These are phyloP conservation scores for Diplosphaera chodatii DNA, from an alignment of 139 green algal species.

Conservation along the genomic window DNA sequence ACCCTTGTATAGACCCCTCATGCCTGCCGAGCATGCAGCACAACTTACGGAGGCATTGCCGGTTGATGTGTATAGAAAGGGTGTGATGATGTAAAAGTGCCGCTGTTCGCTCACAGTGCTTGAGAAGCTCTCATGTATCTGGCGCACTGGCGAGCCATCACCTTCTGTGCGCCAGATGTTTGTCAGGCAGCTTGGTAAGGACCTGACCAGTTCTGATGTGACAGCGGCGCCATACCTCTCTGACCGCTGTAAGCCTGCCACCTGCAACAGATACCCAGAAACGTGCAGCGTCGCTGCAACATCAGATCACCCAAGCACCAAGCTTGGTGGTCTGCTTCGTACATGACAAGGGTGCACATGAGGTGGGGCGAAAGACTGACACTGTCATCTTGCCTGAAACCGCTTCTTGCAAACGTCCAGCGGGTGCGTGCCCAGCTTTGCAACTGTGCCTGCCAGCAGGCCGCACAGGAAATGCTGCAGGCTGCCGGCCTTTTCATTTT, in stretches of 20 bases:
- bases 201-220: constrained; percentile 4
- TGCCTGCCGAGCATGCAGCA: too few relatives aligned
- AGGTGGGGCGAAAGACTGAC: too few relatives aligned
- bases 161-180: constrained; percentile 52
- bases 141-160: too few relatives aligned
- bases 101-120: too few relatives aligned
- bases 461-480: constrained; percentile 62
- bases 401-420: constrained; percentile 98
- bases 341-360: constrained; percentile 6
- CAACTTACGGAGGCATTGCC: too few relatives aligned
- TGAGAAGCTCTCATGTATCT: too few relatives aligned
- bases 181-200: not conserved
- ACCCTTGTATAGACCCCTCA: constrained; percentile 91
- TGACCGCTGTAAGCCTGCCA: constrained; percentile 64
- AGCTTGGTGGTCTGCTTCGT: too few relatives aligned
- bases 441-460: constrained; percentile 66
- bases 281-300: too few relatives aligned
- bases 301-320: too few relatives aligned
- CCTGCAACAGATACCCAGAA: constrained; percentile 20
- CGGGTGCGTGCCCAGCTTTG: constrained; percentile 85
- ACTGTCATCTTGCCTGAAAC: constrained; percentile 78
- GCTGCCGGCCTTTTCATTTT: not conserved
- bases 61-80: too few relatives aligned
- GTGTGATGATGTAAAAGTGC: too few relatives aligned
- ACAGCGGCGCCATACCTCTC: constrained; percentile 41